A percentile compares a stretch with the other conserved stretches of the same genome.
Evolutionary conservation across 371 early-diverging fungal species (phyloP).

Genomic region (Zychaea mexicana): DNA sequence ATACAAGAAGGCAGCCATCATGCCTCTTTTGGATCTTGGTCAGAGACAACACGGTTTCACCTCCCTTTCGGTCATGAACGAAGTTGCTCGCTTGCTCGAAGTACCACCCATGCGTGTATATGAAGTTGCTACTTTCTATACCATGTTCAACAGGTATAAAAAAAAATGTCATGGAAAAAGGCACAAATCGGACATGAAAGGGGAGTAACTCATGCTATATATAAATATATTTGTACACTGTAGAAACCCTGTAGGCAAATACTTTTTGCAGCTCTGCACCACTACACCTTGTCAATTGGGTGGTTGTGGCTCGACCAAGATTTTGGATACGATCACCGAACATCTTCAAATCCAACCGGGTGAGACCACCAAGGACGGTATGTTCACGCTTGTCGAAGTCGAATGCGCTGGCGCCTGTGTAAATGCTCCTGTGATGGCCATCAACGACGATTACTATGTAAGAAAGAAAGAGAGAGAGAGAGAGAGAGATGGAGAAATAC

Average conservation of each 20-base stretch:
- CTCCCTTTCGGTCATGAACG: constrained; percentile 94
- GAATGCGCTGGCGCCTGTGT: constrained; percentile 99
- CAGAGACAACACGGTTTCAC: constrained; percentile 96
- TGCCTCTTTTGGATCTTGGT: constrained; percentile 94
- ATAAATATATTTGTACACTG: background rate
- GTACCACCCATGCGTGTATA: constrained; percentile 98
- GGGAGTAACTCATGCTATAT: too few species aligned
- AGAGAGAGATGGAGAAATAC: background rate
- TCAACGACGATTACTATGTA: constrained; percentile 97
- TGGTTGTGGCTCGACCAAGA: constrained; percentile 87
- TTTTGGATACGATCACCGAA: constrained; percentile 84
- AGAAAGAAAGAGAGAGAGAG: constrained; percentile 15
- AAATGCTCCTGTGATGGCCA: constrained; percentile 96
- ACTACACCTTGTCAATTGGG: constrained; percentile 96
- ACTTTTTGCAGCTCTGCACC: constrained; percentile 97
- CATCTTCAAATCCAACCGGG: constrained; percentile 92
- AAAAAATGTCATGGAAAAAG: background rate
- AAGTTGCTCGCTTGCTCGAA: constrained; percentile 92
- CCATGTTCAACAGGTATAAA: constrained; percentile 94
- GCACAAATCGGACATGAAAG: too few species aligned
- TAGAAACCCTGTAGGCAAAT: constrained; percentile 96
- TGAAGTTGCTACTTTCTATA: constrained; percentile 99
- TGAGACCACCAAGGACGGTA: constrained; percentile 91
- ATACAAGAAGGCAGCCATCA: constrained; percentile 97
- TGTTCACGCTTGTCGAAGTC: constrained; percentile 97